A percentile compares a stretch with the other conserved stretches of the same genome.
phyloP scores from a whole-genome alignment of 2,329 filamentous ascomycete species.

The Aspergillus fumigatiaffinis region DNA sequence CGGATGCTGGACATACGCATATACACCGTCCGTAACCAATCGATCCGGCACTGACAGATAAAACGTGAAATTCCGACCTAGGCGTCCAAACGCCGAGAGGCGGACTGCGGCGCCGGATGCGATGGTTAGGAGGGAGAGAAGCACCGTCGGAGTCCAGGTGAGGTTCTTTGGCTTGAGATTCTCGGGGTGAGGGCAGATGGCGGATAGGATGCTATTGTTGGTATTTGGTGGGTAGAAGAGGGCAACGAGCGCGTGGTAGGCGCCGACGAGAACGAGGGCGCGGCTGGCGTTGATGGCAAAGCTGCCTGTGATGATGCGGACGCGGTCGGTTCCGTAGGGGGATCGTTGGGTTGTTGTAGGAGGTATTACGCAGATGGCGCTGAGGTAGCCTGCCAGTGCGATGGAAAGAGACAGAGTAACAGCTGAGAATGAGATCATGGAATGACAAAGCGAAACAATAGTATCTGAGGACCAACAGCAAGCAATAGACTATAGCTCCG shows the following conservation, averaged over 20 bases:
- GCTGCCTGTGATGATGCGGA: conserved; percentile 13
- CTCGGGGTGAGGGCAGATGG: conserved; percentile 16
- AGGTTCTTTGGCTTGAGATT: conserved; percentile 18
- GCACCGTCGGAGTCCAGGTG: conserved; percentile 20
- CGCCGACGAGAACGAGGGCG: neutral
- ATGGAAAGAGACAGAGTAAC: conserved; percentile 12
- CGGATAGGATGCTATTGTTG: neutral
- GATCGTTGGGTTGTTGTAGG: conserved; percentile 4
- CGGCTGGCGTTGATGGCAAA: conserved; percentile 8
- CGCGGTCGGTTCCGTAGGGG: conserved; percentile 14
- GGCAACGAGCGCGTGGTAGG: conserved; percentile 21
- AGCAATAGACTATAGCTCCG: neutral
- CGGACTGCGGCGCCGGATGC: conserved; percentile 24
- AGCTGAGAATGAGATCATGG: conserved; percentile 7
- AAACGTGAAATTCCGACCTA: conserved; percentile 55
- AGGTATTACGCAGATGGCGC: conserved; percentile 15
- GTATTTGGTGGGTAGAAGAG: conserved; percentile 7
- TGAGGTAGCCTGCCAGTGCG: conserved; percentile 13
- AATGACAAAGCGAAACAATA: neutral
- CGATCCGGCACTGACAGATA: conserved; percentile 45
- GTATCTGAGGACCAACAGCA: conserved; percentile 18
- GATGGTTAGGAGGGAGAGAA: conserved; percentile 16
- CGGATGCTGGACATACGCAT: conserved; percentile 50
- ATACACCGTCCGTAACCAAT: conserved; percentile 48
- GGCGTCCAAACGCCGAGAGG: conserved; percentile 39